Conservation (phyloP, 371 early-diverging fungal genomes). For the Mucor mucedo region DNA sequence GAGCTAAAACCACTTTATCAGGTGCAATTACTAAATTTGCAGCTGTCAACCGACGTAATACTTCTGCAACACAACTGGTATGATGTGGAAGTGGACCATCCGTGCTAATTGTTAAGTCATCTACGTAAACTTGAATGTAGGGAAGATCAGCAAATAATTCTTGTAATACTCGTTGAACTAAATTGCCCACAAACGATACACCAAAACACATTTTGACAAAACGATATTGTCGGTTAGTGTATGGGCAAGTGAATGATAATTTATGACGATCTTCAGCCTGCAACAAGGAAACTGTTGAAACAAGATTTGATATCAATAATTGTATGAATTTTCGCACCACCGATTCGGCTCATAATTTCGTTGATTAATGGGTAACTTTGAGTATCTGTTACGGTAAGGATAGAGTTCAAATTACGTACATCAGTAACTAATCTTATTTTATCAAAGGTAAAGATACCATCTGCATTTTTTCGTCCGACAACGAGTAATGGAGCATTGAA, state of each 20-base stretch:
- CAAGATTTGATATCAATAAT: constrained; percentile 11
- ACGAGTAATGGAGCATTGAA: constrained; percentile 1
- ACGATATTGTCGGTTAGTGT: not conserved
- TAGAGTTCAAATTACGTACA: constrained; percentile 3
- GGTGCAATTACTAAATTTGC: not conserved
- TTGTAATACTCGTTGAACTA: constrained; percentile 6
- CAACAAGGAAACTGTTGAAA: constrained; percentile 3
- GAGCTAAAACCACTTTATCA: constrained; percentile 5
- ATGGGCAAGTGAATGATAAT: constrained; percentile 7
- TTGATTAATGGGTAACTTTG: constrained; percentile 1
- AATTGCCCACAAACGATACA: not conserved
- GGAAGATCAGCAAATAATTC: constrained; percentile 6
- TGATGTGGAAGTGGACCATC: not conserved
- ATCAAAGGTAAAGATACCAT: not conserved
- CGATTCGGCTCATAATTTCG: not conserved
- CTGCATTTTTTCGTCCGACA: not conserved
- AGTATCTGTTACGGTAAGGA: not conserved
- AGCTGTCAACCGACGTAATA: constrained; percentile 13
- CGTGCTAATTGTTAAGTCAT: constrained; percentile 6
- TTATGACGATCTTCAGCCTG: constrained; percentile 4
- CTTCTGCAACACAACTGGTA: not conserved
- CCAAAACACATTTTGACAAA: constrained; percentile 4
- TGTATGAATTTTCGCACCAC: not conserved
- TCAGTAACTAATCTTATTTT: constrained; percentile 13
- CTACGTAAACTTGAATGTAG: constrained; percentile 5